phyloP scores from a whole-genome alignment of 2,329 filamentous ascomycete species.

The Aspergillus sp. region DNA sequence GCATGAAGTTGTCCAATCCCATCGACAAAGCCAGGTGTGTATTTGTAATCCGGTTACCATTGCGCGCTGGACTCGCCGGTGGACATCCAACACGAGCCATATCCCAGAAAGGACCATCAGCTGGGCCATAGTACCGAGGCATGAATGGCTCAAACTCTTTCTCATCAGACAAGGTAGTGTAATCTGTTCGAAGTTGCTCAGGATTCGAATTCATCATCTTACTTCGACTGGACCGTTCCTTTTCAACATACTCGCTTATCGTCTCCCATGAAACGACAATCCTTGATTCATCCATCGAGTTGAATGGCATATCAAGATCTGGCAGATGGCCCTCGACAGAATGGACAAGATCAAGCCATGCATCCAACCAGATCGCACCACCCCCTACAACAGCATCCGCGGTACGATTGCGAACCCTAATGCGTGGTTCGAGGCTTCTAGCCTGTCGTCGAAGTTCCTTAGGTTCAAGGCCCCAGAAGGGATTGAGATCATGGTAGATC shows the following conservation, averaged over 20 bases:
- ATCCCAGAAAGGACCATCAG: constrained; percentile 34
- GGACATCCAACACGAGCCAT: constrained; percentile 36
- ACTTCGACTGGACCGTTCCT: constrained; percentile 18
- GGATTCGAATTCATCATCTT: too few species aligned
- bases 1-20: constrained; percentile 21
- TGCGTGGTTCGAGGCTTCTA: constrained; percentile 19
- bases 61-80: constrained; percentile 9
- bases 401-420: constrained; percentile 38
- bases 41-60: constrained; percentile 11
- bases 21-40: neutral
- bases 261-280: constrained; percentile 44
- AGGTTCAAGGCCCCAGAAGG: constrained; percentile 44
- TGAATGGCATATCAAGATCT: constrained; percentile 43
- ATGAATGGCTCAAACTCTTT: constrained; percentile 9
- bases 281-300: constrained; percentile 45
- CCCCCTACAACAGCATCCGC: constrained; percentile 16
- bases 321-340: constrained; percentile 34
- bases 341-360: constrained; percentile 37
- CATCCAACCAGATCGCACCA: constrained; percentile 31
- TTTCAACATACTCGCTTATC: constrained; percentile 33
- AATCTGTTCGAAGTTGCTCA: constrained; percentile 1
- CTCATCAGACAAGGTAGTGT: constrained; percentile 5
- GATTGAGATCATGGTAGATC: constrained; percentile 44
- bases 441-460: constrained; percentile 29
- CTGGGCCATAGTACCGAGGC: constrained; percentile 4